Base-by-base conservation (phyloP, 768 basidiomycete species). In the Mycena crocata region DNA sequence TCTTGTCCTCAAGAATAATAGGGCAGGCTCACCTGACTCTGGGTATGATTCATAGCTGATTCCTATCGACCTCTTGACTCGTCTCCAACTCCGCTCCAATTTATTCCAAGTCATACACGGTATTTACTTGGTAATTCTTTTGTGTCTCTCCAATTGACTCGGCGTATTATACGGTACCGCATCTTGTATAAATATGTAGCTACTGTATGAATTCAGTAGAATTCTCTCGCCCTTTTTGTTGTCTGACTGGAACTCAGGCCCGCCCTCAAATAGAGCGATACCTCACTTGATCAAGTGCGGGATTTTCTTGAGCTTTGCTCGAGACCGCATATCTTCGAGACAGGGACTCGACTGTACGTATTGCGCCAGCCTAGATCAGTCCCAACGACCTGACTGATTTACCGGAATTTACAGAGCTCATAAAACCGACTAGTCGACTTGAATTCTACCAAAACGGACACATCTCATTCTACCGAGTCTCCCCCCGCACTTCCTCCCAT, bases 261-360 rank as follows among this genome's bases (percentile, higher is more conserved):
- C 55, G 39, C 56, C 42, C 28, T 57, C 42, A 15, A 45, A 45
- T 57, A 57, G 42, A 23, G 7, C 30, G 44, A 57, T 57, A 56
- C 55, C 55, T 56, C 55, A 56, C 55, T 57, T 57, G 39, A 57
- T 57, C 55, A 57, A 44, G 55, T 57, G 55, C 55, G 55, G 55
- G 55, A 57, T 42, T 28, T 51, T 39, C 26, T 40, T 48, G 26
- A 30, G 28, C 28, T 30, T 56, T 21, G 9, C 37, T 56, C 39
- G 54, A 56, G 26, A 28, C 31, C 54, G 42, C 54, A 28, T 21
- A 40, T 55, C n/a, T 56, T 52, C 51, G 51, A 52, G 51, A 52
- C 51, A 35, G 51, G 34, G 34, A 52, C 54, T 56, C 54, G 39
- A 56, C 54, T 56, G 54, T 56, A 56, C 37, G 39, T 56, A 30